A percentile compares a stretch with the other conserved stretches of the same genome.
phyloP scores from a whole-genome alignment of 768 basidiomycete genomes.

The Tricholoma matsutake region DNA sequence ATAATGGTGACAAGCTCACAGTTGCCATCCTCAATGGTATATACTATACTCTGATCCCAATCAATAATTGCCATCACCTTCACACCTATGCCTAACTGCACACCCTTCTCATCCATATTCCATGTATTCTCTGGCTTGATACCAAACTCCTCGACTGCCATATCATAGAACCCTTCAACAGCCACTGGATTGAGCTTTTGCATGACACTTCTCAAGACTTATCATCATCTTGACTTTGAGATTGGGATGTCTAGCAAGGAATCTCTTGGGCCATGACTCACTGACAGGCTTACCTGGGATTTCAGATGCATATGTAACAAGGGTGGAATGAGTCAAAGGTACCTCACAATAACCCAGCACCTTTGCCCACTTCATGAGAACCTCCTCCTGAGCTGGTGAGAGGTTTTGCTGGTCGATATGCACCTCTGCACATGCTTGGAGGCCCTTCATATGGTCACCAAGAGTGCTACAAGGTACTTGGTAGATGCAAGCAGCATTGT shows the following conservation, averaged over 20 bases:
- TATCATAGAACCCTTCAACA: constrained; percentile 1
- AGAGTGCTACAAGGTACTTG: constrained; percentile 11
- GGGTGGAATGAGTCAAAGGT: constrained; percentile 4
- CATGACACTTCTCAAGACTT: background rate
- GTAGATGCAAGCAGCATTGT: constrained; percentile 17
- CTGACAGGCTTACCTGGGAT: constrained; percentile 16
- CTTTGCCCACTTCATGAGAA: constrained; percentile 23
- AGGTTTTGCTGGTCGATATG: constrained; percentile 18
- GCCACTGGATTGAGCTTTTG: background rate
- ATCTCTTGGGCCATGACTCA: constrained; percentile 10
- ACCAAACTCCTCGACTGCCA: background rate
- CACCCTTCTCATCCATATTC: constrained; percentile 22
- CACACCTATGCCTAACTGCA: constrained; percentile 25
- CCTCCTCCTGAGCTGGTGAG: constrained; percentile 11
- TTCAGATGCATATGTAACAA: constrained; percentile 1
- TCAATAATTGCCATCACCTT: constrained; percentile 13
- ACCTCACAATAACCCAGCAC: constrained; percentile 17
- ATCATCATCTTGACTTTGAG: constrained; percentile 9
- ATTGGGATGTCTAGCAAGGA: constrained; percentile 17
- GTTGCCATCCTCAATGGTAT: constrained; percentile 27
- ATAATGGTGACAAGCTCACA: too few species aligned
- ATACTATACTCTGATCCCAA: constrained; percentile 11
- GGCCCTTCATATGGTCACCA: background rate
- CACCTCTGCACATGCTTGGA: constrained; percentile 9
- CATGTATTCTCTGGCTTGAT: background rate